Conservation (phyloP, 352 stramenopile genomes). For the Phytophthora idaei region DNA sequence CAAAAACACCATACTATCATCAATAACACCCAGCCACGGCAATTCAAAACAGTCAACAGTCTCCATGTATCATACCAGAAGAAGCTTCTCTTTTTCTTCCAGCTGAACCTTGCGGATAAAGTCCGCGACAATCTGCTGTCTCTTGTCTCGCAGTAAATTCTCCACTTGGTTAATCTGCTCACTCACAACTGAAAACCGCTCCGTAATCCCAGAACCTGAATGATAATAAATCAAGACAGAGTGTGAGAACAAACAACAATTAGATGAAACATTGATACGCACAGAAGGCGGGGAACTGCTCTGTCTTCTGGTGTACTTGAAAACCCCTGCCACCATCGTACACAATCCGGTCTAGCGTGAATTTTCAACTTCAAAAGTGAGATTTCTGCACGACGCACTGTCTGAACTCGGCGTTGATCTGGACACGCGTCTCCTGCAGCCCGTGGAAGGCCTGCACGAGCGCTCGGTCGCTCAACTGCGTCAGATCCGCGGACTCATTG, state of each 20-base stretch:
- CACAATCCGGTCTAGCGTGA: neutral
- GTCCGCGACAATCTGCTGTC: conserved; percentile 52
- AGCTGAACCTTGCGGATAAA: conserved; percentile 75
- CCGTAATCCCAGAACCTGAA: conserved; percentile 66
- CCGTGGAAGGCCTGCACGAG: conserved; percentile 54
- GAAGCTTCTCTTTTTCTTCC: conserved; percentile 85
- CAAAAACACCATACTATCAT: neutral
- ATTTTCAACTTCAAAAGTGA: neutral
- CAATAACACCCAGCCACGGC: neutral
- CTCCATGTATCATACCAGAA: conserved; percentile 46
- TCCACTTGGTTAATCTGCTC: conserved; percentile 75
- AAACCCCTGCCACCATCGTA: conserved; percentile 53
- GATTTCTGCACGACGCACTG: conserved; percentile 31
- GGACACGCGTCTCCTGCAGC: conserved; percentile 69
- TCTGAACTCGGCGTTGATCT: conserved; percentile 74
- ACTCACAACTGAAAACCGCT: conserved; percentile 70
- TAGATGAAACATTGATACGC: conserved; percentile 5
- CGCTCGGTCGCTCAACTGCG: conserved; percentile 10
- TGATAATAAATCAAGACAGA: neutral
- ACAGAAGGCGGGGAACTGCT: conserved; percentile 73
- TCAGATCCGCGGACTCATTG: conserved; percentile 11
- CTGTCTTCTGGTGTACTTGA: conserved; percentile 63
- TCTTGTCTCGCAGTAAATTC: conserved; percentile 39
- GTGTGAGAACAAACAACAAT: neutral
- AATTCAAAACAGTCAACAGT: neutral